Evolutionary conservation across 139 green algal species (phyloP), one percentile per base, ranked within the genome.

Genomic region (Spirogloea muscicola): DNA sequence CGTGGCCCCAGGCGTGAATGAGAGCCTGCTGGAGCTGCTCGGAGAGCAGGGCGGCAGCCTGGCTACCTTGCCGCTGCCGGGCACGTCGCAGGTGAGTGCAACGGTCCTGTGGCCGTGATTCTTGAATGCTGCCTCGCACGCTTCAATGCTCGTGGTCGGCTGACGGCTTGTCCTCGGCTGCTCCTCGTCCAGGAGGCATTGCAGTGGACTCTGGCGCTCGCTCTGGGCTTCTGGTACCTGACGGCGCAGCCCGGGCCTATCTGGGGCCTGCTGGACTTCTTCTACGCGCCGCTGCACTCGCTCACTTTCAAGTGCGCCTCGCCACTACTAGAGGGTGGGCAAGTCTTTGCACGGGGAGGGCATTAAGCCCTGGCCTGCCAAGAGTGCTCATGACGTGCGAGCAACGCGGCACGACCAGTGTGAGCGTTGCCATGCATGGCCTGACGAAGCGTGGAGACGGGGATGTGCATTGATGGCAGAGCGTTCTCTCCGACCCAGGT

Each of bases 251-350:
- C 65, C 27, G 65, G 40, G 16, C 33, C 33, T 10, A 38, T 74
- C 18, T 51, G 49, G 37, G 65, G 65, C n/a, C 37, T 74, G 42
- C 65, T 74, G 40, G 65, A 74, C 44, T 74, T 66, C 65, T 25
- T 74, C 37, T 18, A 40, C 31, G 38, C 65, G 16, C 65, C 65
- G 13, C 65, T 74, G 42, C 65, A 74, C 18, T 43, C 65, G 5
- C 16, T 31, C 3, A 43, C 37, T 29, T 33, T 66, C n/a, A 65
- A 65, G 57, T 65, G 16, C 43, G 43, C 43, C 43, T 16, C 16
- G 43, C 16, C 43, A 51, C 16, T 10, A 10, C 16, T 51, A 25
- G 43, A 25, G 10, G 43, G 10, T n/a, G 10, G 43, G 13, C 10
- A 51, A 7, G 51, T n/a, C 31, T 4, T 29, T 1, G 55, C 55